Evolutionary conservation across 805 yeast species (phyloP), one percentile per base, ranked within the genome.

Genomic region (Myxozyma udenii): DNA sequence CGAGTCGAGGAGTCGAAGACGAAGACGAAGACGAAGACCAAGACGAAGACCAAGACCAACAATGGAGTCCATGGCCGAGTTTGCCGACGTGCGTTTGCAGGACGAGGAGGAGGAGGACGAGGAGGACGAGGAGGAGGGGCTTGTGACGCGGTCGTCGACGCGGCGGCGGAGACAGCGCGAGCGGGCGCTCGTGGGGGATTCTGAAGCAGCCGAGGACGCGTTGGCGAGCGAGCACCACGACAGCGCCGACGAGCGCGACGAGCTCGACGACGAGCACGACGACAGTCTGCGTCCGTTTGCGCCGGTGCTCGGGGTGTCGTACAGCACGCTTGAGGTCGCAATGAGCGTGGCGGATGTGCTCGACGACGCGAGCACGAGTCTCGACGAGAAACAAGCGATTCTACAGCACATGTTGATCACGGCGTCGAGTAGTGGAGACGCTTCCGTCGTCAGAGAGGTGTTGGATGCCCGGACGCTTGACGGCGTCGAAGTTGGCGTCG

Each of bases 351-450:
- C 62, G 33, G 65, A 56, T 12, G 46, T 62, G 5, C 43, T 64
- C 21, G 48, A 44, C 12, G 62, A 61, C 43, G 51, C 55, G 11
- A 44, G 55, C 19, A 35, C 51, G 11, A 21, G 37, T 19, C 22
- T 36, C 18, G 41, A 32, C 6, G 50, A 44, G 39, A 53, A 55
- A 46, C 24, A 40, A 4, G 43, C 38, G 21, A 48, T 37, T 11
- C 58, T 71, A 35, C 72, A 70, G 46, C 56, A 58, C 40, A 42
- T 62, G 44, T 57, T 71, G n/a, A 50, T 63, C 25, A 61, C 60
- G 24, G 70, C 73, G 5, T 58, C 72, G 3, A 66, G 70, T 52
- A 69, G 67, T 46, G 75, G 74, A 23, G 64, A 66, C 46, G 50
- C 51, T 21, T 64, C 53, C 4, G 44, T 55, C 19, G 61, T 69